Evolutionary conservation across 139 green algal species (phyloP), one percentile per base, ranked within the genome.

Genomic region (Pleodorina starrii): DNA sequence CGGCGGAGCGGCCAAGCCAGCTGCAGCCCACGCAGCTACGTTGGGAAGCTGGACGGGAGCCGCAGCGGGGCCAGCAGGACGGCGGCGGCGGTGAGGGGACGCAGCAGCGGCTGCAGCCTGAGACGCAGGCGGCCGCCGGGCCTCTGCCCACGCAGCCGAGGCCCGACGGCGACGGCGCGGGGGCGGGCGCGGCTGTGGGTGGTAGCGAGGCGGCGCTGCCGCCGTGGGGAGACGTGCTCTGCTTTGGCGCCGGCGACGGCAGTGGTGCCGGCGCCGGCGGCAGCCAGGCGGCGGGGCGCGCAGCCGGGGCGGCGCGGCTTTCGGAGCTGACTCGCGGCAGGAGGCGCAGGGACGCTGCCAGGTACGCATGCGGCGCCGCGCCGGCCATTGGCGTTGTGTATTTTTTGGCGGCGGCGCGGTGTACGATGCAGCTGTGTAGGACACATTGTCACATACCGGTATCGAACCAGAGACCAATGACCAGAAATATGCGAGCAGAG

Each of bases 11-110:
- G n/a, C 29, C 63, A 42, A 17, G 23, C 21, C 25, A 51, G 42
- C 73, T 59, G 73, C 73, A 60, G 25, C 73, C 73, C 3, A 80
- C 73, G 43, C 73, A 80, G n/a, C 42, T 80, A 1, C 73, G 21
- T 14, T 35, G 32, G 11, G 63, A 73, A 2, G 63, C 11, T 38
- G 29, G 35, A 3, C 32, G 29, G 32, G 27, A n/a, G n/a, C n/a
- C n/a, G n/a, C n/a, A n/a, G n/a, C n/a, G n/a, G n/a, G n/a, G n/a
- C n/a, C n/a, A n/a, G n/a, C n/a, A n/a, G n/a, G n/a, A n/a, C n/a
- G n/a, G 35, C 27, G 63, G 63, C 5, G 35, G 29, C 14, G 77
- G 35, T 7, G 21, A 21, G 16, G n/a, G 77, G 12, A 71, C 77
- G 48, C 77, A 84, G n/a, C 50, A 48, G 48, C 48, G 77, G 9